Evolutionary conservation across 2,329 filamentous ascomycete genomes (phyloP), one percentile per base, ranked within the genome.

Genomic region (Pseudogymnoascus pannorum): DNA sequence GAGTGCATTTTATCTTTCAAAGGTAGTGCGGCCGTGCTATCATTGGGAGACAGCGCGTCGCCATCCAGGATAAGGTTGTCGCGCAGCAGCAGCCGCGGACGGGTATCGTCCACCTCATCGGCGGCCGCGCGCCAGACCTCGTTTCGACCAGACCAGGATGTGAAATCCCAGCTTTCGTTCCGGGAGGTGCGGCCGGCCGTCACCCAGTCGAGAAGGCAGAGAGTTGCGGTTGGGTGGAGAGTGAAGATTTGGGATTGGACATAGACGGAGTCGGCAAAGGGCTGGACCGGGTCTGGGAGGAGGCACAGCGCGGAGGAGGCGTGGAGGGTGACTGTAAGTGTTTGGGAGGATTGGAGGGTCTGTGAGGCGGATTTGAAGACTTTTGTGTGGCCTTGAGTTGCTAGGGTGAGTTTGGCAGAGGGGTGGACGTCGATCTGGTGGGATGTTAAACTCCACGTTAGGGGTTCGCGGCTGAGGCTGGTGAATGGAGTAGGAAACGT

Each of bases 121-220:
- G 24, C 44, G 18, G 70, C 65, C 1, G 68, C 68, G 40, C 76
- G 72, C 86, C 88, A 93, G n/a, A 97, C 81, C 75, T 99, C 94
- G 71, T 97, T 97, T 66, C 89, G 82, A 8, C 91, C 92, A 62
- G 80, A 84, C 85, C 94, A 97, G 64, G 81, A 82, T 61, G 81
- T 77, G 64, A 97, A 86, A 67, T 87, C 87, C 94, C 94, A 99
- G 65, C 91, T 82, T 75, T 99, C 94, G 22, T 92, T 92, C 54
- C 89, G 84, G 4, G 94, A 92, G 4, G 81, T 84, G 16, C 94
- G 85, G 6, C 94, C 94, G 70, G 93, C 89, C 2, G 87, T 95
- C 5, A 97, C 92, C 94, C 94, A 99, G 74, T 99, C 94, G 51
- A 96, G 78, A 2, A 96, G 81, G 71, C 92, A 95, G 12, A 97